These are phyloP conservation scores for Gossypium bickii DNA, from an alignment of 345 rosid genomes.

Conservation along the genomic window DNA sequence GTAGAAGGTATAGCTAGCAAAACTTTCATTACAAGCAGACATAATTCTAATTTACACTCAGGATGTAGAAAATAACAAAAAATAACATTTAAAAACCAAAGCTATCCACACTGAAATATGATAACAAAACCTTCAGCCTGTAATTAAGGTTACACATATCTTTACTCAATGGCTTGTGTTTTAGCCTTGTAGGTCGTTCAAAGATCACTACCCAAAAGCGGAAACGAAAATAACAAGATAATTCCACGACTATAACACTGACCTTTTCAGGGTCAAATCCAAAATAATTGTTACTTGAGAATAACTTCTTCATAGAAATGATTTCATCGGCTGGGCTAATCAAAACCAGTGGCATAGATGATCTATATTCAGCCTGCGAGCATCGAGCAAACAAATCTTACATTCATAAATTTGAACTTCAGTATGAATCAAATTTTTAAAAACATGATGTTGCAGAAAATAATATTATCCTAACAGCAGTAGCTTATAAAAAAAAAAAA, in stretches of 20 bases:
- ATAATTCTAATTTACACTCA: not conserved
- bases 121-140: not conserved
- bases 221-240: not conserved
- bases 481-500: not conserved
- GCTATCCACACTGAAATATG: not conserved
- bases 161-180: not conserved
- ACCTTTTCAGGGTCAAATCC: conserved; percentile 74
- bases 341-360: conserved; percentile 54
- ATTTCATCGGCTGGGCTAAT: conserved; percentile 46
- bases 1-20: not conserved
- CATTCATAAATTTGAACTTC: not conserved
- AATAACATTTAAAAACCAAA: not conserved
- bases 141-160: not conserved
- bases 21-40: not conserved
- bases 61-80: not conserved
- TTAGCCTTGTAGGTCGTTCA: not conserved
- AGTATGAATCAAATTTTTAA: not conserved
- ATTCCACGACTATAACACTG: conserved; percentile 1
- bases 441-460: not conserved
- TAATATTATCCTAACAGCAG: not conserved
- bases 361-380: conserved; percentile 65
- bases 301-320: conserved; percentile 37
- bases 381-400: not conserved
- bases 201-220: not conserved
- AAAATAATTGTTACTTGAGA: conserved; percentile 57